Percentiles rank a stretch among this genome's conserved stretches.
Conservation (phyloP, 1,139 yeast genomes). For the Petasospora rhodanensis region DNA sequence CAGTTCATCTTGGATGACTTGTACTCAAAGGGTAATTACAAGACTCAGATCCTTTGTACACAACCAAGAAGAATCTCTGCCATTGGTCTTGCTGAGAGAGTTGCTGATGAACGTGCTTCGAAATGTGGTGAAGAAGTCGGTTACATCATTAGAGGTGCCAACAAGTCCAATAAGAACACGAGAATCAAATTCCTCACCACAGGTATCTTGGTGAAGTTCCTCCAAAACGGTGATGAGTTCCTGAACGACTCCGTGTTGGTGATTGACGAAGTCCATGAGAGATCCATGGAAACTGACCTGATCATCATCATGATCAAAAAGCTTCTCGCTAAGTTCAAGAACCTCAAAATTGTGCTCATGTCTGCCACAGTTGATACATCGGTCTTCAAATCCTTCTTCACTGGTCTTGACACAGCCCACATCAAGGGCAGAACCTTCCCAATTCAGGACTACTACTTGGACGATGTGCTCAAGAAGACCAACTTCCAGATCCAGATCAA, state of each 20-base stretch:
- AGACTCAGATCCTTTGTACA: slow-evolving; percentile 72
- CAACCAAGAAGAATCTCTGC: slow-evolving; percentile 97
- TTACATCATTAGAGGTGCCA: slow-evolving; percentile 86
- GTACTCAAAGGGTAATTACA: slow-evolving; percentile 37
- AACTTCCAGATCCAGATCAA: slow-evolving; percentile 44
- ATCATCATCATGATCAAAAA: slow-evolving; percentile 71
- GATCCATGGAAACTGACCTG: slow-evolving; percentile 89
- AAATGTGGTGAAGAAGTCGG: slow-evolving; percentile 79
- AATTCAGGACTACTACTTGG: slow-evolving; percentile 69
- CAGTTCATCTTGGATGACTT: slow-evolving; percentile 79
- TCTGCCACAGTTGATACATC: slow-evolving; percentile 86
- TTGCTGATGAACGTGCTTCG: slow-evolving; percentile 74
- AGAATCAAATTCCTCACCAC: slow-evolving; percentile 84
- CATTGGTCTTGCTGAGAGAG: slow-evolving; percentile 89
- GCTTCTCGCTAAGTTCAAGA: slow-evolving; percentile 39
- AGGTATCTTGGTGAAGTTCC: slow-evolving; percentile 83
- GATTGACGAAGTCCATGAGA: slow-evolving; percentile 93
- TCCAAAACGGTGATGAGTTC: slow-evolving; percentile 51
- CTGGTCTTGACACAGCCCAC: slow-evolving; percentile 47
- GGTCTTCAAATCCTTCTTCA: slow-evolving; percentile 65
- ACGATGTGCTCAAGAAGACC: slow-evolving; percentile 50
- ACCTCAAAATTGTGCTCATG: slow-evolving; percentile 75
- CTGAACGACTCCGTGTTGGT: slow-evolving; percentile 54
- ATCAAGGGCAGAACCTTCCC: slow-evolving; percentile 95
- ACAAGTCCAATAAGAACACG: slow-evolving; percentile 56